phyloP scores from a whole-genome alignment of 2,329 filamentous ascomycete genomes.

The Botrytis elliptica region DNA sequence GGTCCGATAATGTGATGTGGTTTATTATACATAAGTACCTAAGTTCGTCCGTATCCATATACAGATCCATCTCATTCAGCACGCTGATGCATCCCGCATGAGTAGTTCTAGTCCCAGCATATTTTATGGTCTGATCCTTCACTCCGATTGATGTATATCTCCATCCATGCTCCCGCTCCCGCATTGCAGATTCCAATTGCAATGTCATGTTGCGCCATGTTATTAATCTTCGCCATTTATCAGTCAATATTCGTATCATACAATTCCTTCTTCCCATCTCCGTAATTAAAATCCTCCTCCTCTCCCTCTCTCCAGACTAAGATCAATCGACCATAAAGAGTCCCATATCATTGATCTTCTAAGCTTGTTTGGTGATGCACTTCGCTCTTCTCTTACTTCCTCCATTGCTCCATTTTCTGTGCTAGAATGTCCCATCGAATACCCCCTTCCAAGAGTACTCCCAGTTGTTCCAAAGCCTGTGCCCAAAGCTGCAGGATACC shows the following conservation, averaged over 20 bases:
- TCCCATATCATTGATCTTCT: slow-evolving; percentile 58
- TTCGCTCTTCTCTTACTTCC: slow-evolving; percentile 23
- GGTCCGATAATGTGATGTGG: not conserved
- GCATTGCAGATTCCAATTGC: not conserved
- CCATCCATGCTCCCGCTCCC: not conserved
- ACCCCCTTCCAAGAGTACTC: not conserved
- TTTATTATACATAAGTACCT: not conserved
- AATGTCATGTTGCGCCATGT: not conserved
- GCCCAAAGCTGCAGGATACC: not conserved
- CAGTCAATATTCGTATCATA: not conserved
- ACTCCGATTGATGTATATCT: not conserved
- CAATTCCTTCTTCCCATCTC: not conserved
- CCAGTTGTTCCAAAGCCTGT: not conserved
- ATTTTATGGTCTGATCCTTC: not conserved
- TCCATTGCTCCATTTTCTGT: slow-evolving; percentile 3
- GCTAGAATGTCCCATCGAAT: not conserved
- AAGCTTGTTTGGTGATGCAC: slow-evolving; percentile 40
- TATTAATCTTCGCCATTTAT: not conserved
- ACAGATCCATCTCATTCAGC: not conserved
- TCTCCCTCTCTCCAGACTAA: slow-evolving; percentile 51
- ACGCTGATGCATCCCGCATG: not conserved
- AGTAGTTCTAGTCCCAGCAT: not conserved
- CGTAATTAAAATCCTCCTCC: not conserved
- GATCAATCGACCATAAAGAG: slow-evolving; percentile 59
- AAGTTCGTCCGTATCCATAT: not conserved